Evolutionary conservation across 2,329 filamentous ascomycete species (phyloP).

Genomic region (Penicillium sp.): DNA sequence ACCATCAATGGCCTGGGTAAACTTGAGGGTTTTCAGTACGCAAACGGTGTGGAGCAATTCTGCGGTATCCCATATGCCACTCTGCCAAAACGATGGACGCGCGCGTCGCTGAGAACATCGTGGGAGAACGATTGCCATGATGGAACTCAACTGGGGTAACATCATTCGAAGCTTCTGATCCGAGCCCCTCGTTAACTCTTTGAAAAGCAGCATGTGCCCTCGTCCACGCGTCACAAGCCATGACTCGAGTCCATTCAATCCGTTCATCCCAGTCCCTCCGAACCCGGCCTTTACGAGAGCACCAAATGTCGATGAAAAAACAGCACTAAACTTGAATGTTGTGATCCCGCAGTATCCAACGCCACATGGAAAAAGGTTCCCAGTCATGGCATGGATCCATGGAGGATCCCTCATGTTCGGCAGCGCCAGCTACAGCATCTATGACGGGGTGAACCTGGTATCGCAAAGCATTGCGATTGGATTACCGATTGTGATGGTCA

Average conservation of each 20-base stretch:
- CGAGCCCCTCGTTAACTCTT: not conserved
- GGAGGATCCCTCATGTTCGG: slow-evolving; percentile 11
- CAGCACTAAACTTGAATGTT: slow-evolving; percentile 6
- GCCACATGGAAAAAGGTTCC: not conserved
- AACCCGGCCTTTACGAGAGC: slow-evolving; percentile 7
- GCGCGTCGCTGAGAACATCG: slow-evolving; percentile 6
- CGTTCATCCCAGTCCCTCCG: slow-evolving; percentile 10
- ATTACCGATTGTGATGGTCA: slow-evolving; percentile 5
- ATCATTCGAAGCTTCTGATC: not conserved
- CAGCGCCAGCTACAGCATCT: slow-evolving; percentile 12
- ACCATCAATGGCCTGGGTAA: slow-evolving; percentile 4
- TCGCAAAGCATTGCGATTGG: slow-evolving; percentile 6
- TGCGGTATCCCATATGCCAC: slow-evolving; percentile 13
- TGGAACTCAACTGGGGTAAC: slow-evolving; percentile 11
- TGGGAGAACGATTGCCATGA: slow-evolving; percentile 11
- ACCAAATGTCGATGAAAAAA: slow-evolving; percentile 6
- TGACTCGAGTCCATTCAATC: slow-evolving; percentile 5
- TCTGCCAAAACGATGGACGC: slow-evolving; percentile 11
- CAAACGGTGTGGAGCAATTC: slow-evolving; percentile 12
- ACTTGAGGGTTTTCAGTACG: slow-evolving; percentile 7
- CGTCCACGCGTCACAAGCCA: slow-evolving; percentile 1
- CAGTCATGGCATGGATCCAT: slow-evolving; percentile 9
- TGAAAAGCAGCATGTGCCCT: slow-evolving; percentile 7
- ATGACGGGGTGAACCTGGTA: slow-evolving; percentile 11
- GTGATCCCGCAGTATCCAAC: not conserved